Conservation (phyloP, 352 stramenopile genomes). For the Globisporangium barbulae region DNA sequence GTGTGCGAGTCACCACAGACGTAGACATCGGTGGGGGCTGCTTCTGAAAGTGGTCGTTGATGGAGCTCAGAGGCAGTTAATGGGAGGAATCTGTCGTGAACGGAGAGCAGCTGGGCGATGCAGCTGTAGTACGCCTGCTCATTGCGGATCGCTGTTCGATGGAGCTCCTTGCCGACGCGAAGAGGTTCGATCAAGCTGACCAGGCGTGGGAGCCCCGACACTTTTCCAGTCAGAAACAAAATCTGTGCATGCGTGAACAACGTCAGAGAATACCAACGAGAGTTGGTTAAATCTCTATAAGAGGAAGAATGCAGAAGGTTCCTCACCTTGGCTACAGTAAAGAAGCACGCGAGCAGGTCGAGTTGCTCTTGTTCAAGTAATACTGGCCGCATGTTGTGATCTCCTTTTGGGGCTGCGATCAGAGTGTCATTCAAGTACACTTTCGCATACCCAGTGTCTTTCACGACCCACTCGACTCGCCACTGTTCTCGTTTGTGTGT, state of each 20-base stretch:
- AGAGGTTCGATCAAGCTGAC: constrained; percentile 66
- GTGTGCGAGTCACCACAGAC: constrained; percentile 93
- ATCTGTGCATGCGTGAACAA: constrained; percentile 25
- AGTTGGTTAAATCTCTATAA: background rate
- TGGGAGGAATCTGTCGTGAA: constrained; percentile 24
- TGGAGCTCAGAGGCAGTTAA: background rate
- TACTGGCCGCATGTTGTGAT: background rate
- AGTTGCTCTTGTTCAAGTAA: constrained; percentile 43
- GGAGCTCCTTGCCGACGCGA: constrained; percentile 49
- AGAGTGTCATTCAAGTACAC: constrained; percentile 17
- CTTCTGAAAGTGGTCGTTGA: constrained; percentile 2
- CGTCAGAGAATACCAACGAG: background rate
- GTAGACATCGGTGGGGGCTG: constrained; percentile 31
- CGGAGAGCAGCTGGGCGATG: constrained; percentile 77
- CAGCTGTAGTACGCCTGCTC: constrained; percentile 88
- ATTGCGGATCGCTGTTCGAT: constrained; percentile 83
- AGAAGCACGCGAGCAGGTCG: constrained; percentile 77
- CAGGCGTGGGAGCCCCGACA: constrained; percentile 46
- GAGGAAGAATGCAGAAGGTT: background rate
- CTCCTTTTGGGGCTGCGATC: background rate
- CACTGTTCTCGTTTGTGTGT: constrained; percentile 9
- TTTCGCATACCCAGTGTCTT: constrained; percentile 19
- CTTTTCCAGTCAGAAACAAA: constrained; percentile 65
- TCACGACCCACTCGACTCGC: constrained; percentile 28
- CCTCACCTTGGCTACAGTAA: constrained; percentile 69